Conservation (phyloP, 192 early-diverging fungal species). For the Coemansia sp. region DNA sequence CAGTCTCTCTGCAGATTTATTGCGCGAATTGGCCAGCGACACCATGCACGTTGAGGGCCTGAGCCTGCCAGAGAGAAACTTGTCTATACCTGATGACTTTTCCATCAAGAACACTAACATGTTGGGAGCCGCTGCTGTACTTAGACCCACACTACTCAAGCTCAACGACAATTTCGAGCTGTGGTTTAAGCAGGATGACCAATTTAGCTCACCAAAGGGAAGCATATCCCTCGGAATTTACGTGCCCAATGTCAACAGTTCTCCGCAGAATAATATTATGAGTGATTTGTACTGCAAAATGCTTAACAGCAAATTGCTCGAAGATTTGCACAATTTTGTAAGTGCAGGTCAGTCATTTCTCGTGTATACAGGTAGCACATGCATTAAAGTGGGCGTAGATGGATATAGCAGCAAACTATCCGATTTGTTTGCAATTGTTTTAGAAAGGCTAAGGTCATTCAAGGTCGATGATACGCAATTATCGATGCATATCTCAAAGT, state of each 20-base stretch:
- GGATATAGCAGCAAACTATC: neutral
- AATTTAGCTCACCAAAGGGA: constrained; percentile 84
- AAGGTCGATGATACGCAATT: neutral
- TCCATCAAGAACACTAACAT: neutral
- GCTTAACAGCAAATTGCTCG: constrained; percentile 77
- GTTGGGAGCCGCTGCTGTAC: neutral
- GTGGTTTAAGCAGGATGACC: constrained; percentile 93
- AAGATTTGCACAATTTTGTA: too few species aligned
- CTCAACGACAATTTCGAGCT: constrained; percentile 52
- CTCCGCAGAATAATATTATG: neutral
- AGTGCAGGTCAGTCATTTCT: neutral
- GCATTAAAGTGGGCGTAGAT: constrained; percentile 23
- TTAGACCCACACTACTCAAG: constrained; percentile 17
- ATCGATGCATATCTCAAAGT: neutral
- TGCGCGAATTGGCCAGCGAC: neutral
- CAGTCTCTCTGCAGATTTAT: neutral
- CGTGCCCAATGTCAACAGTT: neutral
- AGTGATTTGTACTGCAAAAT: constrained; percentile 14
- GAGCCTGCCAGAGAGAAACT: constrained; percentile 6
- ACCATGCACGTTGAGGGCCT: neutral
- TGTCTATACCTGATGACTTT: constrained; percentile 36
- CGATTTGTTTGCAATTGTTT: neutral
- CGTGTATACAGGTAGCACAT: constrained; percentile 57
- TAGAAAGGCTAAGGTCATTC: neutral
- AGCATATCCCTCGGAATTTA: constrained; percentile 12